Base-by-base conservation (phyloP, 768 basidiomycete genomes). In the Hebeloma cylindrosporum region DNA sequence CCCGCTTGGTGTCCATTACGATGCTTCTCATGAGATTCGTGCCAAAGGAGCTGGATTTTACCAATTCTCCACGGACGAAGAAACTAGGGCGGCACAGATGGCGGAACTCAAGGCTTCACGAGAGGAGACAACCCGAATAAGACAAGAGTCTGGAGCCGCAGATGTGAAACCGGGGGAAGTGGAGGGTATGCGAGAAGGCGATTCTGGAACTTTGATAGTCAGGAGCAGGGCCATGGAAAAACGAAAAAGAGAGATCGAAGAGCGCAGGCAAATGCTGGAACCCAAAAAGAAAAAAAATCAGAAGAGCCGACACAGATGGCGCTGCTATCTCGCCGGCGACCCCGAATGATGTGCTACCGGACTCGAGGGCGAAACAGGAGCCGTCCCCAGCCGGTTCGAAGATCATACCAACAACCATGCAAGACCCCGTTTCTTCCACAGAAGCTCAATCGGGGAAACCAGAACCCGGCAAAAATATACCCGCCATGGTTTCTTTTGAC, bases 11-110 rank as follows among this genome's bases (percentile, higher is more conserved):
- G 64, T 74, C 2, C 92, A 96, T 63, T 99, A 91, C 60, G 89
- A 97, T 60, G 79, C 90, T 0, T 74, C 79, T 0, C 69, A 66
- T 39, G 95, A 99, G 66, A 83, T 88, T 14, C 88, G 96, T 11
- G 80, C 87, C 9, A 86, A 85, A 62, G 96, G 89, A 32, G 94
- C 95, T 1, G 93, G 81, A 1, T 91, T 88, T 66, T 96, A 95
- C 63, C 87, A 90, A 60, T 94, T 98, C 65, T 90, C 91, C 9
- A 77, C 62, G 2, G 92, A 96, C 54, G 90, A 93, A 57, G 87
- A 88, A 52, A 80, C 78, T 21, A 74, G 96, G 31, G 69, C 68
- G 51, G 69, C 71, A 38, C 85, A 97, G 62, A 89, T 94, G 91
- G 89, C 89, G 45, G 88, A 87, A 43, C 69, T 98, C 9, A 79